Conservation (phyloP, 306 rosid species). For the Quercus agrifolia region DNA sequence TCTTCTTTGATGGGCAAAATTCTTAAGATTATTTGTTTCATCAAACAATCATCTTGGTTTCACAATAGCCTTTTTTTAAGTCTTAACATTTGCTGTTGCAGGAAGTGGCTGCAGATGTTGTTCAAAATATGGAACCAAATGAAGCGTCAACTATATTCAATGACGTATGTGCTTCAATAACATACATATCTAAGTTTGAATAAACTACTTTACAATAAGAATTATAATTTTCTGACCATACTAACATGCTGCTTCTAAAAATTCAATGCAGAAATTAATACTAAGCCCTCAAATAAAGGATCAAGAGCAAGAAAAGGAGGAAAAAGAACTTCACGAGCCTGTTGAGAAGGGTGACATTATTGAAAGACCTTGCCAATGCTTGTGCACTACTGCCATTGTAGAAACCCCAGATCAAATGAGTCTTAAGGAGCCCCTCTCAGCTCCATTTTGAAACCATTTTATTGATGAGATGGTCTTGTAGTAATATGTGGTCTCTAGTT, state of each 20-base stretch:
- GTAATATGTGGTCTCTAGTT: background rate
- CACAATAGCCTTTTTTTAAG: no score
- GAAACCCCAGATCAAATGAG: slow-evolving; percentile 17
- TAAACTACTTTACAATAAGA: background rate
- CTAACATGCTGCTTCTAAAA: background rate
- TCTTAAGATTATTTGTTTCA: no score
- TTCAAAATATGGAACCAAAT: slow-evolving; percentile 49
- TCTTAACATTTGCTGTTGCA: slow-evolving; percentile 21
- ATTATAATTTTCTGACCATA: no score
- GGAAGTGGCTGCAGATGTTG: slow-evolving; percentile 80
- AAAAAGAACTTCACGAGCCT: background rate
- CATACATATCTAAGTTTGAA: background rate
- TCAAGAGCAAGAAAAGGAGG: background rate
- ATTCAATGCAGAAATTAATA: slow-evolving; percentile 33
- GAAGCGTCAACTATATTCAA: slow-evolving; percentile 54
- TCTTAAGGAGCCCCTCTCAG: slow-evolving; percentile 59
- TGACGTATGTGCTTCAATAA: slow-evolving; percentile 34
- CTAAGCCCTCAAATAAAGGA: slow-evolving; percentile 26
- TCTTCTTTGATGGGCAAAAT: no score
- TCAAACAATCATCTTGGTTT: slow-evolving; percentile 1
- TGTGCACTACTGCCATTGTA: background rate
- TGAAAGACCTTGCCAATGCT: slow-evolving; percentile 39
- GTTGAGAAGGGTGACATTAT: slow-evolving; percentile 15
- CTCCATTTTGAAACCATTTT: slow-evolving; percentile 58
- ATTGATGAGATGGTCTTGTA: background rate